These are phyloP conservation scores for Alternaria conjuncta DNA, from an alignment of 2,329 filamentous ascomycete species.

Conservation along the genomic window DNA sequence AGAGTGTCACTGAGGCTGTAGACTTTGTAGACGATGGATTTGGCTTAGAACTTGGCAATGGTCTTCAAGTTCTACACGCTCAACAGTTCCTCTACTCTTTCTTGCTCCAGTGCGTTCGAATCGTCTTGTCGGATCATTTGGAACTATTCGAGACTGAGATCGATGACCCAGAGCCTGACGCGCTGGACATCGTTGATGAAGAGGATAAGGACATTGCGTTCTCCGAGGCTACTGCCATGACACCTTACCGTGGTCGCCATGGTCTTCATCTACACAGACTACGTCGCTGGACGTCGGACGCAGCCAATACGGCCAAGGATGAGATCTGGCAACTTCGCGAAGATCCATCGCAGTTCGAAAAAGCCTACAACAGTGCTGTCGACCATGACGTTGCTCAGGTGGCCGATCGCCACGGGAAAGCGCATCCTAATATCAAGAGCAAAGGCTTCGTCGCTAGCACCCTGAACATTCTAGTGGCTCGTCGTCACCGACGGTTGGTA, in stretches of 20 bases:
- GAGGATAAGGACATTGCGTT: too few species aligned
- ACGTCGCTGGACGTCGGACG: background rate
- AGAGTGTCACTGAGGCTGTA: too few species aligned
- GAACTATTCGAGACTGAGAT: too few species aligned
- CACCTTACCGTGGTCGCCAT: background rate
- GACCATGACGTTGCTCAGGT: background rate
- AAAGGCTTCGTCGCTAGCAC: background rate
- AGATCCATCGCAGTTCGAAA: background rate
- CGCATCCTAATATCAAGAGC: too few species aligned
- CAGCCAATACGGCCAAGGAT: background rate
- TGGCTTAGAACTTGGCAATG: background rate
- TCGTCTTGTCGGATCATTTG: background rate
- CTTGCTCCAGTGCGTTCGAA: background rate
- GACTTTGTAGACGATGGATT: background rate
- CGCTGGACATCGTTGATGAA: too few species aligned
- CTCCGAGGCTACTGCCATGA: too few species aligned
- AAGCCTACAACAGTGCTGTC: background rate
- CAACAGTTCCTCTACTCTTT: background rate
- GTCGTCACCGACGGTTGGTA: background rate
- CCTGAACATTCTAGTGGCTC: background rate
- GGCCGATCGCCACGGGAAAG: background rate
- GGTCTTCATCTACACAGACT: background rate
- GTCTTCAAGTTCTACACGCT: background rate
- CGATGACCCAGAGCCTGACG: too few species aligned
- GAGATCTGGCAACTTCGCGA: background rate